These are phyloP conservation scores for Cutaneotrichosporon arboriforme DNA, from an alignment of 1,284 basidiomycete species.

Conservation along the genomic window DNA sequence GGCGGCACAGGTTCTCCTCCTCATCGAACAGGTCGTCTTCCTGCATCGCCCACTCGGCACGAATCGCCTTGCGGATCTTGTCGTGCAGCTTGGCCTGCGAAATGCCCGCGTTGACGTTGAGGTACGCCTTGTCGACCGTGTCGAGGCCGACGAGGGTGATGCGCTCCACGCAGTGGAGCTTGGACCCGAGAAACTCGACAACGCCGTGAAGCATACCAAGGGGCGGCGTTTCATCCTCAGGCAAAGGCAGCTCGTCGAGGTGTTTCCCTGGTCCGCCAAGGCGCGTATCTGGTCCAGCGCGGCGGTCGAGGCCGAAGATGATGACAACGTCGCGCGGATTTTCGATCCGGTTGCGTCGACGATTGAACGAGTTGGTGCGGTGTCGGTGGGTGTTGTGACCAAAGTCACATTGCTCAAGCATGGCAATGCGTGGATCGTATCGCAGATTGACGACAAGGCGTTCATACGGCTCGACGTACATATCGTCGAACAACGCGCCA, in stretches of 20 bases:
- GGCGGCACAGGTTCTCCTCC: slow-evolving; percentile 3
- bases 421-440: not conserved
- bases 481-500: slow-evolving; percentile 1
- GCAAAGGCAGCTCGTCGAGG: not conserved
- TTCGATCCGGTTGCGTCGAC: slow-evolving; percentile 1
- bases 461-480: slow-evolving; percentile 2
- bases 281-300: not conserved
- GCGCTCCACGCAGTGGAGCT: slow-evolving; percentile 3
- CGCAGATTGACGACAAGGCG: slow-evolving; percentile 1
- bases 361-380: not conserved
- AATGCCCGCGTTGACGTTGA: not conserved
- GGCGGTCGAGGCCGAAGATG: not conserved
- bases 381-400: slow-evolving; percentile 2
- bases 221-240: not conserved
- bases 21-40: slow-evolving; percentile 3
- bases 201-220: slow-evolving; percentile 1
- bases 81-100: slow-evolving; percentile 1
- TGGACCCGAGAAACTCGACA: slow-evolving; percentile 3
- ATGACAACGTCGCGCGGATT: slow-evolving; percentile 2
- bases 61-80: slow-evolving; percentile 3
- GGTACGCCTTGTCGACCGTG: not conserved
- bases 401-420: slow-evolving; percentile 2
- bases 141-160: slow-evolving; percentile 1
- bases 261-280: not conserved
- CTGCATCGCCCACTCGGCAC: not conserved